Evolutionary conservation across 2,329 filamentous ascomycete genomes (phyloP), one percentile per base, ranked within the genome.

Genomic region (Talaromyces amestolkiae): DNA sequence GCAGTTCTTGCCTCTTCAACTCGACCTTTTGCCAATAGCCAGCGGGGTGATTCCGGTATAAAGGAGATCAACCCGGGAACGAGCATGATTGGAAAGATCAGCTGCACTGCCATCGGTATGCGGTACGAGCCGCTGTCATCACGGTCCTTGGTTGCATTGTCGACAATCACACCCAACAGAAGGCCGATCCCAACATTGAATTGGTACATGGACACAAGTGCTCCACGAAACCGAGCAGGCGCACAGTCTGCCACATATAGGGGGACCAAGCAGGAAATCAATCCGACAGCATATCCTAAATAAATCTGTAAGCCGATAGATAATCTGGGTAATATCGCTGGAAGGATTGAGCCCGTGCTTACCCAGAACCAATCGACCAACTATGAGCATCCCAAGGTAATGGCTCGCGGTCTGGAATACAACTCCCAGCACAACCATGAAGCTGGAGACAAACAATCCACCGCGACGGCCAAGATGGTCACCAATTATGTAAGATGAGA

Each of bases 221-320:
- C 88, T 74, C 91, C 91, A 72, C 91, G 87, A 69, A 94, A 88
- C 78, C 91, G 91, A 77, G 84, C 86, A 65, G 89, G 89, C 39
- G 78, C 76, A 75, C 93, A 91, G 79, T 93, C 91, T 53, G 89
- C 92, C 91, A 95, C 94, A 86, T 94, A 93, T 68, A 92, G 83
- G 74, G 93, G 91, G 77, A 93, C 87, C 72, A 92, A 87, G 72
- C 91, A 89, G 9, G 89, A 92, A 70, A 91, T 89, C 75, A 92
- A 92, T 74, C 91, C 91, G 72, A 93, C 90, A 83, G 91, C 91
- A 64, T 92, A 76, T 76, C 91, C 33, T 58, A 19, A 15, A 58
- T n/a, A 5, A 6, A 6, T 15, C 13, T 22, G 9, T 58, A 2
- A 39, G 19, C 22, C 31, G 39, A 58, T n/a, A 17, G 9, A 19